Evolutionary conservation across 2,329 filamentous ascomycete genomes (phyloP).

Genomic region (Dothideomycetes sp.): DNA sequence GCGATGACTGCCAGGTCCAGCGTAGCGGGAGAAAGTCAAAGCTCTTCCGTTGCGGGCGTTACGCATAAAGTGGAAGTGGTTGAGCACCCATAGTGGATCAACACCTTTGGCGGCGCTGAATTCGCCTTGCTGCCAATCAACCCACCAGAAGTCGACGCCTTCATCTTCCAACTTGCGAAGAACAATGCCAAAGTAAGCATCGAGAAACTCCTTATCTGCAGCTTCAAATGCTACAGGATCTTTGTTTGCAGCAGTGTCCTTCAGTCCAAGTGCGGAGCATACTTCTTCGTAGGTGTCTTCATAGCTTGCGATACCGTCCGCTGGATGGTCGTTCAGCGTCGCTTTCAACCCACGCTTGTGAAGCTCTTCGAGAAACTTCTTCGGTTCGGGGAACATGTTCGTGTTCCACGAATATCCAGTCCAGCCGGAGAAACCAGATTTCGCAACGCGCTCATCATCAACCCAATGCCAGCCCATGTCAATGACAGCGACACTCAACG

Average conservation of each 20-base stretch:
- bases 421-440: conserved; percentile 35
- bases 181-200: conserved; percentile 48
- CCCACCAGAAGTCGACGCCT: conserved; percentile 55
- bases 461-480: conserved; percentile 60
- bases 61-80: conserved; percentile 50
- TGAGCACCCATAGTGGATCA: conserved; percentile 54
- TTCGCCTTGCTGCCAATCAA: conserved; percentile 56
- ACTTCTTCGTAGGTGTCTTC: conserved; percentile 48
- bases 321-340: conserved; percentile 52
- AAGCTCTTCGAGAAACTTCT: conserved; percentile 39
- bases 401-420: conserved; percentile 55
- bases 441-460: conserved; percentile 30
- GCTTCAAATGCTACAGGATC: conserved; percentile 47
- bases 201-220: conserved; percentile 41
- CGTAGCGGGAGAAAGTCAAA: conserved; percentile 48
- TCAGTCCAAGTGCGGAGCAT: conserved; percentile 36
- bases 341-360: conserved; percentile 42
- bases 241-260: conserved; percentile 35
- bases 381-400: conserved; percentile 46
- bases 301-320: conserved; percentile 44
- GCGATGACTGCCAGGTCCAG: conserved; percentile 50
- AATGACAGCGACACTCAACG: conserved; percentile 48
- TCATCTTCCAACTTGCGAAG: conserved; percentile 45
- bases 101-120: conserved; percentile 44
- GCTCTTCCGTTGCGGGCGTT: background rate